phyloP scores from a whole-genome alignment of 768 basidiomycete species.

The Cystobasidiopsis lactophilus region DNA sequence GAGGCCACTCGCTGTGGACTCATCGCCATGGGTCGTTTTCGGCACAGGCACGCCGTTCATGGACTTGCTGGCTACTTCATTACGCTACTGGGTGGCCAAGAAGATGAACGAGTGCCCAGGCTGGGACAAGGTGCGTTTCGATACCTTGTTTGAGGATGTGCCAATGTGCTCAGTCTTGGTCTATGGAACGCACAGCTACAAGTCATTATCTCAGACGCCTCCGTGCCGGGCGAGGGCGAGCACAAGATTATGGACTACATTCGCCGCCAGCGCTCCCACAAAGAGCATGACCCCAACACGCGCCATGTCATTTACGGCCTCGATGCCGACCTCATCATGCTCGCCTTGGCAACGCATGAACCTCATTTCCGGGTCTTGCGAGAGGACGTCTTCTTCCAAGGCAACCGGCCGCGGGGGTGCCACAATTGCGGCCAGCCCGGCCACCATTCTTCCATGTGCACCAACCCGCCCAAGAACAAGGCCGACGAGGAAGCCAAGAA shows the following conservation, averaged over 20 bases:
- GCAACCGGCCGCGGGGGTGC: conserved; percentile 37
- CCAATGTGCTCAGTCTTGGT: too few relatives aligned
- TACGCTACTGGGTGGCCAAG: conserved; percentile 88
- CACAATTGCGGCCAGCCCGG: conserved; percentile 85
- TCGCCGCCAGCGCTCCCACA: conserved; percentile 62
- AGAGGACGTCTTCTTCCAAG: conserved; percentile 85
- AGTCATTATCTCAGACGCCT: conserved; percentile 89
- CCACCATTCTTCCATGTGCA: conserved; percentile 88
- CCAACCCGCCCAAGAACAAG: conserved; percentile 34
- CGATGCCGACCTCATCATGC: conserved; percentile 98
- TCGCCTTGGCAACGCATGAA: conserved; percentile 90
- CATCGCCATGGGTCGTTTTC: too few relatives aligned
- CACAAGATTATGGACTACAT: conserved; percentile 99
- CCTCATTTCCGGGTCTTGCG: conserved; percentile 92
- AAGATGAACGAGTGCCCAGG: conserved; percentile 89
- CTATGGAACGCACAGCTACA: conserved; percentile 38
- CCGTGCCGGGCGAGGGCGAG: conserved; percentile 95
- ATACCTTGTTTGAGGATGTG: neutral
- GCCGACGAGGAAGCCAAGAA: conserved; percentile 26
- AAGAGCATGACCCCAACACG: conserved; percentile 84
- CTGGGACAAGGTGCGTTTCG: conserved; percentile 58
- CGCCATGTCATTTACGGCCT: conserved; percentile 92
- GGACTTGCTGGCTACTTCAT: conserved; percentile 62
- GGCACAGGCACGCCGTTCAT: conserved; percentile 70
- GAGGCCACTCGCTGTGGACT: too few relatives aligned